Conservation (phyloP, 257 asterid genomes). For the Solanum appendiculatum region DNA sequence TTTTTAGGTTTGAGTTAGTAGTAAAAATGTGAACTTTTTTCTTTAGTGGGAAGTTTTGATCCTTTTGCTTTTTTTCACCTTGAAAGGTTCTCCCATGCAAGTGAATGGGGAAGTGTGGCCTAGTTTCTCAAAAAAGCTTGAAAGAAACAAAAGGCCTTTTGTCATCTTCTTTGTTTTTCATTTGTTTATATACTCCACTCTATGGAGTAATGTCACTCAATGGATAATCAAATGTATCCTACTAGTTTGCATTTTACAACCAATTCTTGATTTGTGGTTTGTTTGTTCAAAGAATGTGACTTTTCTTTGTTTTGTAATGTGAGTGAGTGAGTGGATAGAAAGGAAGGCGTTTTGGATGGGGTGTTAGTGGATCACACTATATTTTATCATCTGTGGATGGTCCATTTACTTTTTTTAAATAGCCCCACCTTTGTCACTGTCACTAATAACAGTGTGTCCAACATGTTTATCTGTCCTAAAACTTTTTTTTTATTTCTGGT, state of each 20-base stretch:
- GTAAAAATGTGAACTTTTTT: slow-evolving; percentile 22
- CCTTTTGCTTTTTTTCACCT: slow-evolving; percentile 8
- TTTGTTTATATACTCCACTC: slow-evolving; percentile 4
- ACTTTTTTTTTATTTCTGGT: background rate
- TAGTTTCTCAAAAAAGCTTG: slow-evolving; percentile 30
- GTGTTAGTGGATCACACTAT: background rate
- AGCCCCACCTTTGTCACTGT: background rate
- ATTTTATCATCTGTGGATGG: background rate
- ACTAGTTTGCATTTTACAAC: background rate
- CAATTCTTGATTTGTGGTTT: background rate
- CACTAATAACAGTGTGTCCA: background rate
- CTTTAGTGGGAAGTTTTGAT: slow-evolving; percentile 36
- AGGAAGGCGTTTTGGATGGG: background rate
- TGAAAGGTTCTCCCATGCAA: slow-evolving; percentile 23
- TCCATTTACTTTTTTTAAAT: background rate
- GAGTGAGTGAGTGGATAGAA: background rate
- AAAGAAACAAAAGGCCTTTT: slow-evolving; percentile 38
- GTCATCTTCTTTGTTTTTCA: slow-evolving; percentile 26
- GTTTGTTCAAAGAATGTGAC: background rate
- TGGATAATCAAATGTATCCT: background rate
- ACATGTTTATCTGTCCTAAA: background rate
- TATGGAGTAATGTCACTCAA: slow-evolving; percentile 3
- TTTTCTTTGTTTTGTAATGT: background rate
- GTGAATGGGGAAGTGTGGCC: slow-evolving; percentile 32
- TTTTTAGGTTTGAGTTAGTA: slow-evolving; percentile 26